A percentile compares a stretch with the other conserved stretches of the same genome.
phyloP scores from a whole-genome alignment of 768 basidiomycete species.

The Boletellus ananiceps region DNA sequence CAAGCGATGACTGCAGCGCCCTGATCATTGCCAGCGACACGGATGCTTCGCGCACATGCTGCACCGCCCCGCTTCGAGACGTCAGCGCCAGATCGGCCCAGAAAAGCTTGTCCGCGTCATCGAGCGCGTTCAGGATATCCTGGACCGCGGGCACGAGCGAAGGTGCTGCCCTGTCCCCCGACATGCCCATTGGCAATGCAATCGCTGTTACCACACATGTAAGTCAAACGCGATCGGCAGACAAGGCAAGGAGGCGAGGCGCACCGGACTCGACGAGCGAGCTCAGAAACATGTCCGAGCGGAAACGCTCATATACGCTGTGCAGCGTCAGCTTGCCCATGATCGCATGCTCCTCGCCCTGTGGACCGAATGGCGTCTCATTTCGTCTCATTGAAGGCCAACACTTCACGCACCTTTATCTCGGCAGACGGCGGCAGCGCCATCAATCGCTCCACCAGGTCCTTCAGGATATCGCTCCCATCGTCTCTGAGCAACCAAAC shows the following conservation, averaged over 20 bases:
- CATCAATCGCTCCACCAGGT: slow-evolving; percentile 54
- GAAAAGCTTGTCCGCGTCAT: slow-evolving; percentile 66
- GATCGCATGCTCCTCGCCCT: slow-evolving; percentile 75
- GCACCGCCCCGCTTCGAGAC: slow-evolving; percentile 55
- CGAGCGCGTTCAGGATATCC: slow-evolving; percentile 58
- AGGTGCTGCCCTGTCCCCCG: slow-evolving; percentile 35
- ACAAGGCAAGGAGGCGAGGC: slow-evolving; percentile 26
- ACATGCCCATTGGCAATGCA: slow-evolving; percentile 77
- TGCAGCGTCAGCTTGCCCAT: slow-evolving; percentile 77
- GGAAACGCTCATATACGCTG: slow-evolving; percentile 72
- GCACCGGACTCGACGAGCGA: slow-evolving; percentile 87
- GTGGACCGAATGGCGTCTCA: neutral
- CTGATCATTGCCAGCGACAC: slow-evolving; percentile 66
- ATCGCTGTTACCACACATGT: slow-evolving; percentile 49
- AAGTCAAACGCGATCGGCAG: slow-evolving; percentile 1
- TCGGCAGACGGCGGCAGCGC: slow-evolving; percentile 52
- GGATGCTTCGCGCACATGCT: slow-evolving; percentile 70
- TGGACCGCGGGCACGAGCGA: slow-evolving; percentile 43
- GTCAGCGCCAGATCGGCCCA: slow-evolving; percentile 58
- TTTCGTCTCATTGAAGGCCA: neutral
- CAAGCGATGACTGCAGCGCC: slow-evolving; percentile 78
- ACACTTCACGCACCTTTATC: slow-evolving; percentile 45
- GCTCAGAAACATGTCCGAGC: slow-evolving; percentile 83
- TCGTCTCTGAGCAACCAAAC: slow-evolving; percentile 68
- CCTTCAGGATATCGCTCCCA: slow-evolving; percentile 45